These are phyloP conservation scores for Trichoderma sp. DNA, from an alignment of 2,329 filamentous ascomycete genomes.

Conservation along the genomic window DNA sequence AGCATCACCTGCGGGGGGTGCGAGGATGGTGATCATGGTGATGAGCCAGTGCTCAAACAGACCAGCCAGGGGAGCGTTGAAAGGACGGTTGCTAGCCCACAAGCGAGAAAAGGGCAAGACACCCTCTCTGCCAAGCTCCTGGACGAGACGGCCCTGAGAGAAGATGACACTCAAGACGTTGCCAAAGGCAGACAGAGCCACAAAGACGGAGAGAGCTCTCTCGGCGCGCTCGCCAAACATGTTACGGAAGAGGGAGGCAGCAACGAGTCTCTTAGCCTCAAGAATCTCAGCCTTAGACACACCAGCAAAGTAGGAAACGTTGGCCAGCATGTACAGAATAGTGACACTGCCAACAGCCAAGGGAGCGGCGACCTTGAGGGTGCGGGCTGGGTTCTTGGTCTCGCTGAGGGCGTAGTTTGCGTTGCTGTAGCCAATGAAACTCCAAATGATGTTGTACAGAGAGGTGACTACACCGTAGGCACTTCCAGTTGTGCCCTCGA, in stretches of 20 bases:
- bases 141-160: conserved; percentile 64
- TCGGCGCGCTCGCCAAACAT: conserved; percentile 55
- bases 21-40: conserved; percentile 63
- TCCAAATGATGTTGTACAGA: conserved; percentile 71
- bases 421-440: conserved; percentile 66
- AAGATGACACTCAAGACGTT: conserved; percentile 68
- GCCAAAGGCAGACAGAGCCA: conserved; percentile 65
- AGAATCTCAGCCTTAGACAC: conserved; percentile 55
- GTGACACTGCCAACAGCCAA: conserved; percentile 58
- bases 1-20: conserved; percentile 64
- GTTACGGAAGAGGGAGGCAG: conserved; percentile 55
- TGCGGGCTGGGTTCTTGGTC: conserved; percentile 63
- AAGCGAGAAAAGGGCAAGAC: conserved; percentile 62
- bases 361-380: conserved; percentile 64
- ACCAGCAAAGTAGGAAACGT: conserved; percentile 65
- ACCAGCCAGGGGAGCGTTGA: conserved; percentile 60
- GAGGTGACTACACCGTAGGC: conserved; percentile 68
- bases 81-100: conserved; percentile 63
- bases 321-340: conserved; percentile 64
- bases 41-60: conserved; percentile 64
- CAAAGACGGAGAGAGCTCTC: conserved; percentile 61
- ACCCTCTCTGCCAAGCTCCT: conserved; percentile 64
- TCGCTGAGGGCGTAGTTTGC: conserved; percentile 66
- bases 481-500: conserved; percentile 63
- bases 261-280: conserved; percentile 49